Percentiles rank a stretch among this genome's conserved stretches.
phyloP scores from a whole-genome alignment of 805 yeast genomes.

The Ogataea salicorniae region DNA sequence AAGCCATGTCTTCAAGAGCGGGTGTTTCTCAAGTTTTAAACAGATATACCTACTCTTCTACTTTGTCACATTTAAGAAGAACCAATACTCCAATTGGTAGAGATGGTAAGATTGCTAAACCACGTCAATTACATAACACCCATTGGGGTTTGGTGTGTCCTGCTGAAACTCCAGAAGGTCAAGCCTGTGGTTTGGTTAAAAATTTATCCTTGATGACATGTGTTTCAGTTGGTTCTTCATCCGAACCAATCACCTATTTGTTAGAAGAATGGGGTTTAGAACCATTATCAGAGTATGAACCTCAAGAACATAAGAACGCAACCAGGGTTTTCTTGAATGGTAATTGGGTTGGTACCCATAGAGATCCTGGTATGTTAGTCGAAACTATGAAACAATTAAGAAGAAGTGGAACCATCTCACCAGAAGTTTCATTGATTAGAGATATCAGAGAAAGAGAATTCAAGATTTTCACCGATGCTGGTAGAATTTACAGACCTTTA shows the following conservation, averaged over 20 bases:
- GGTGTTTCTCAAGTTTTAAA: conserved; percentile 99
- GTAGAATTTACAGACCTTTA: conserved; percentile 95
- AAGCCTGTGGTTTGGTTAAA: conserved; percentile 98
- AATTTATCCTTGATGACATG: conserved; percentile 95
- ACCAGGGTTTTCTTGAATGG: conserved; percentile 96
- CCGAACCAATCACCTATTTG: conserved; percentile 88
- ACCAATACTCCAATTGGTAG: conserved; percentile 99
- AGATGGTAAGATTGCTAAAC: conserved; percentile 98
- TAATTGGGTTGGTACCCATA: conserved; percentile 98
- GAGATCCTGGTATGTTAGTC: conserved; percentile 90
- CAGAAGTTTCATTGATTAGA: conserved; percentile 95
- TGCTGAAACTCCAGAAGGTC: conserved; percentile 99
- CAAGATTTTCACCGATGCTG: conserved; percentile 96
- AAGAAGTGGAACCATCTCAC: conserved; percentile 91
- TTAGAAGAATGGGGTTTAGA: conserved; percentile 99
- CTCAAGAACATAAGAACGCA: conserved; percentile 84
- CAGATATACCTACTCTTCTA: conserved; percentile 97
- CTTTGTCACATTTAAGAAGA: conserved; percentile 96
- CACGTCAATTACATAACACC: conserved; percentile 97
- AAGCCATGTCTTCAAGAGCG: conserved; percentile 97
- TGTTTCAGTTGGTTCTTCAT: conserved; percentile 96
- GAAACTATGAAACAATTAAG: conserved; percentile 87
- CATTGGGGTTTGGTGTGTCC: conserved; percentile 99
- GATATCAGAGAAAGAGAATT: conserved; percentile 96
- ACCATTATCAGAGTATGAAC: conserved; percentile 92